phyloP scores from a whole-genome alignment of 148 eudicot genomes.

The Cornus kousa region DNA sequence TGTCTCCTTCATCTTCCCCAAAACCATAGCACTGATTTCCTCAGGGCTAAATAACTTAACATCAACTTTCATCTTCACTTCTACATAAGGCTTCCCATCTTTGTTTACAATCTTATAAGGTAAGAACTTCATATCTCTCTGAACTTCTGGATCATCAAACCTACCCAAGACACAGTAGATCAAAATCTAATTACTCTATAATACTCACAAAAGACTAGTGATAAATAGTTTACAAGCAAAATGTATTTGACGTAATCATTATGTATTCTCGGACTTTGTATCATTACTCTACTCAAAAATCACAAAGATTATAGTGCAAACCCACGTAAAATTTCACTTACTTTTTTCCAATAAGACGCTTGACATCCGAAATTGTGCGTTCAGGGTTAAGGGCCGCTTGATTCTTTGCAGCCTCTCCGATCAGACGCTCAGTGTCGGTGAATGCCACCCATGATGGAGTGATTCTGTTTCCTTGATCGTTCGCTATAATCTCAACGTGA shows the following conservation, averaged over 20 bases:
- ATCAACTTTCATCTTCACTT: slow-evolving; percentile 41
- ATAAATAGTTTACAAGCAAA: too few relatives aligned
- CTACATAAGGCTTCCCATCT: slow-evolving; percentile 51
- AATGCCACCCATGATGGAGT: too few relatives aligned
- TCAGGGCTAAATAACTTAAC: slow-evolving; percentile 53
- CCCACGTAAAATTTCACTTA: slow-evolving; percentile 18
- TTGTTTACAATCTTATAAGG: slow-evolving; percentile 50
- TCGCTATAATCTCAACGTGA: too few relatives aligned
- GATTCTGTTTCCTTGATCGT: too few relatives aligned
- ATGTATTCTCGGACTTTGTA: too few relatives aligned
- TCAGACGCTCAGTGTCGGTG: too few relatives aligned
- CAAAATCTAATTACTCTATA: neutral
- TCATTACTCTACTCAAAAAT: neutral
- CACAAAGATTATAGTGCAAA: neutral
- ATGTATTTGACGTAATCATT: too few relatives aligned
- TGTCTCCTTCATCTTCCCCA: slow-evolving; percentile 54
- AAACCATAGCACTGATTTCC: slow-evolving; percentile 57
- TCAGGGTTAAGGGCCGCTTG: slow-evolving; percentile 28
- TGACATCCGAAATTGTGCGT: slow-evolving; percentile 46
- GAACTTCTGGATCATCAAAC: slow-evolving; percentile 50
- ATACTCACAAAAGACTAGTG: neutral
- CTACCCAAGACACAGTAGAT: slow-evolving; percentile 11
- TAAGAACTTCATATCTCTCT: slow-evolving; percentile 39
- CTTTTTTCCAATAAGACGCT: slow-evolving; percentile 45
- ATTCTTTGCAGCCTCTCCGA: too few relatives aligned